Evolutionary conservation across 768 basidiomycete species (phyloP), one percentile per base, ranked within the genome.

Genomic region (Lactifluus subvellereus): DNA sequence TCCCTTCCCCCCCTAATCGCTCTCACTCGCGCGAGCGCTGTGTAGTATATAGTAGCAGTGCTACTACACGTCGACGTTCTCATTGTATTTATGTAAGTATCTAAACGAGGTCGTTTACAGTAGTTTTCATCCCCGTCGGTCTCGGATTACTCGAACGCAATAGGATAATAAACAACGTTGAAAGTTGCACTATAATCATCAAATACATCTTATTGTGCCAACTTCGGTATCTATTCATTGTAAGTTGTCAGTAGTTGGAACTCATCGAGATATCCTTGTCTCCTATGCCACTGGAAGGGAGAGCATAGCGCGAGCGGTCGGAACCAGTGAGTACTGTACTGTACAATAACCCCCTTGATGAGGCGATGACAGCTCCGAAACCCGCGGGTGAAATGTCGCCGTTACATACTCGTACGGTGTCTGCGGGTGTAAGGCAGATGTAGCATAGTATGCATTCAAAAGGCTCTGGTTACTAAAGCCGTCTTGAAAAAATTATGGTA

Each of bases 11-110:
- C 38, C 55, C 6, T 63, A 59, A 63, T 63, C 57, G 47, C 57
- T 54, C 51, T 53, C 52, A 54, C 33, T 40, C 11, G 22, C n/a
- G 43, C 38, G 30, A 47, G 62, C 62, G 62, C 18, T 14, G 51
- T 59, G 57, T 63, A 63, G 20, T 22, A 63, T 63, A 59, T 40
- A 33, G 30, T 49, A 42, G 52, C 53, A 32, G 47, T 40, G 16
- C 35, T 58, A 62, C 50, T 38, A 22, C 43, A 58, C 56, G 45
- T 58, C 50, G 30, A 51, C 27, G 42, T 49, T 54, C 57, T 40
- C 51, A 54, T 49, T 63, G 57, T 54, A 63, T 54, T 59, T 51
- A 54, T 8, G 37, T 54, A 48, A 47, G 38, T 63, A 63, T 63
- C 58, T 40, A 54, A 57, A 54, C 6, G 22, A 57, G 38, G 35